Conservation (phyloP, 179 eudicot species). For the Heliamphora pulchella region DNA sequence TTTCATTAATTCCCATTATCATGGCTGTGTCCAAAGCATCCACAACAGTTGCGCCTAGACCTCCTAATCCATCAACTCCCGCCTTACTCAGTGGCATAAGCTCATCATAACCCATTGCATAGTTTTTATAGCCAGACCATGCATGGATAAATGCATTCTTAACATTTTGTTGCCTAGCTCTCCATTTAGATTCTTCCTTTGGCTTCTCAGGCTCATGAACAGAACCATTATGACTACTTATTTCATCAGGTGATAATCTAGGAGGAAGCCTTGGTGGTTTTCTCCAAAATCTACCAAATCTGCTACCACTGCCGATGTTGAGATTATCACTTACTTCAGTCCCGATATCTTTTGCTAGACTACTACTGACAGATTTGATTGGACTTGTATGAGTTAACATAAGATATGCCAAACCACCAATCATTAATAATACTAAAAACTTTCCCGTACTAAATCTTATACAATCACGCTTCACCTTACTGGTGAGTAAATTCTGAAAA, state of each 20-base stretch:
- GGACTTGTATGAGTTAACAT: conserved; percentile 46
- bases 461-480: conserved; percentile 57
- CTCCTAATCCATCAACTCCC: conserved; percentile 90
- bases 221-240: conserved; percentile 35
- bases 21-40: conserved; percentile 96
- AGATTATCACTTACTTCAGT: conserved; percentile 27
- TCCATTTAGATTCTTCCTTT: conserved; percentile 45
- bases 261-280: conserved; percentile 94
- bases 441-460: conserved; percentile 70
- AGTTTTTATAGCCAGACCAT: conserved; percentile 79
- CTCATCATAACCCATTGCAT: conserved; percentile 92
- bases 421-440: conserved; percentile 56
- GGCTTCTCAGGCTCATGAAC: conserved; percentile 20
- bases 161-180: conserved; percentile 57
- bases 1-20: conserved; percentile 83
- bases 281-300: conserved; percentile 47
- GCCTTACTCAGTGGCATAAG: conserved; percentile 82
- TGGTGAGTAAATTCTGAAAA: conserved; percentile 40
- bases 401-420: conserved; percentile 68
- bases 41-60: conserved; percentile 91
- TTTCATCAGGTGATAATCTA: conserved; percentile 80
- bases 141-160: conserved; percentile 86
- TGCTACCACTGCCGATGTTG: conserved; percentile 29
- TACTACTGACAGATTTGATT: conserved; percentile 24
- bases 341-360: conserved; percentile 23